Percentiles rank a stretch among this genome's conserved stretches.
phyloP scores from a whole-genome alignment of 2,329 filamentous ascomycete genomes.

The Fusarium sp. region DNA sequence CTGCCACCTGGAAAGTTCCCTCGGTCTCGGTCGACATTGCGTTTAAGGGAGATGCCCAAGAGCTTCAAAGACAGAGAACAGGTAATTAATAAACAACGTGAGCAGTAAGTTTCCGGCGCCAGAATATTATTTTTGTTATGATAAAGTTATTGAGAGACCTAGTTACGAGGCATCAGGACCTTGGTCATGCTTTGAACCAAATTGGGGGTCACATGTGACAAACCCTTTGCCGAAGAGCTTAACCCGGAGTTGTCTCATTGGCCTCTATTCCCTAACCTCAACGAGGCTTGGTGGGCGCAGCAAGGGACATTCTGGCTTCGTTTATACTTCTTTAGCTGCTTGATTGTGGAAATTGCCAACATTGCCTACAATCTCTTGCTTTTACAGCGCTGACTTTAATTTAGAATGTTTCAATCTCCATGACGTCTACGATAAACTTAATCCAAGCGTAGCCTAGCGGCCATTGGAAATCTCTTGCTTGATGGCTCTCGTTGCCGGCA shows the following conservation, averaged over 20 bases:
- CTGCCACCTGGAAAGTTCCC: constrained; percentile 62
- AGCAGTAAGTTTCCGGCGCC: not conserved
- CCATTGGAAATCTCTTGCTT: no score
- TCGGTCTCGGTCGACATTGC: constrained; percentile 61
- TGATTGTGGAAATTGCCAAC: not conserved
- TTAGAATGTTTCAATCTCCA: not conserved
- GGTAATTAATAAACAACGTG: not conserved
- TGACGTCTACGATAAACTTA: no score
- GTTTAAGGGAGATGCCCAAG: not conserved
- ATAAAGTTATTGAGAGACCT: not conserved
- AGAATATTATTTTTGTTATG: constrained; percentile 1
- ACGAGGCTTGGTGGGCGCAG: constrained; percentile 13
- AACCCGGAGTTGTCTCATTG: constrained; percentile 28
- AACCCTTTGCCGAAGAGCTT: constrained; percentile 23
- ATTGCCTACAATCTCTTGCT: not conserved
- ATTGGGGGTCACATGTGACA: constrained; percentile 41
- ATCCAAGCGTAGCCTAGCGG: no score
- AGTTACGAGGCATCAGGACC: not conserved
- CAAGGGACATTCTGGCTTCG: not conserved
- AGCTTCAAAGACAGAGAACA: not conserved
- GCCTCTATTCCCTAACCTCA: constrained; percentile 5
- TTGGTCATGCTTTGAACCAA: constrained; percentile 29
- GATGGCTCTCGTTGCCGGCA: not conserved
- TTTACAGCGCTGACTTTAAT: not conserved
- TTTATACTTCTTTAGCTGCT: not conserved